phyloP scores from a whole-genome alignment of 2,329 filamentous ascomycete species.

The Hysterium pulicare region DNA sequence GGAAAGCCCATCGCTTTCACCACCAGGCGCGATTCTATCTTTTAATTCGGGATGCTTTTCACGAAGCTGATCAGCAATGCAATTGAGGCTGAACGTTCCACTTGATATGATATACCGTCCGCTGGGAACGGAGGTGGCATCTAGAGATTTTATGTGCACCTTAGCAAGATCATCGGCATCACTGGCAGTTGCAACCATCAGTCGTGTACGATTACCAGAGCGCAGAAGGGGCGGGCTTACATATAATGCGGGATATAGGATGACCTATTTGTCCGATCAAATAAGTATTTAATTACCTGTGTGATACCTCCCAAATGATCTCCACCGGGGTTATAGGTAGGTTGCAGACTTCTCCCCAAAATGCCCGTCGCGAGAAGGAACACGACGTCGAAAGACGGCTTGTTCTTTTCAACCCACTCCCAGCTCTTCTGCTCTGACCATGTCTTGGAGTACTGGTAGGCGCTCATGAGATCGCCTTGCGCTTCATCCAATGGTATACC shows the following conservation, averaged over 20 bases:
- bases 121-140: slow-evolving; percentile 9
- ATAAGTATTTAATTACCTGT: slow-evolving; percentile 6
- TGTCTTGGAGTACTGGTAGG: slow-evolving; percentile 16
- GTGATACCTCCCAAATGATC: slow-evolving; percentile 8
- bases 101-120: slow-evolving; percentile 10
- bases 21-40: slow-evolving; percentile 8
- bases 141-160: slow-evolving; percentile 11
- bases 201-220: not conserved
- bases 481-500: slow-evolving; percentile 8
- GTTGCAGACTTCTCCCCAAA: slow-evolving; percentile 12
- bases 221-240: slow-evolving; percentile 7
- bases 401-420: slow-evolving; percentile 12
- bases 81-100: slow-evolving; percentile 6
- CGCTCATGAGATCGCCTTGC: slow-evolving; percentile 1
- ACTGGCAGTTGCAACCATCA: slow-evolving; percentile 5
- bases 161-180: slow-evolving; percentile 16
- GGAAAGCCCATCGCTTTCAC: slow-evolving; percentile 1
- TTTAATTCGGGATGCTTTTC: slow-evolving; percentile 10
- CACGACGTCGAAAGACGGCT: slow-evolving; percentile 12
- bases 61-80: slow-evolving; percentile 8
- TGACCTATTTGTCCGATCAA: slow-evolving; percentile 6
- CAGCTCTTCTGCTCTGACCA: slow-evolving; percentile 13
- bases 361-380: slow-evolving; percentile 12
- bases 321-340: slow-evolving; percentile 5
- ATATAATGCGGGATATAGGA: slow-evolving; percentile 10